Percentiles rank a stretch among this genome's conserved stretches.
Evolutionary conservation across 169 alveolate species (phyloP).

Genomic region (Cryptosporidium parvum): DNA sequence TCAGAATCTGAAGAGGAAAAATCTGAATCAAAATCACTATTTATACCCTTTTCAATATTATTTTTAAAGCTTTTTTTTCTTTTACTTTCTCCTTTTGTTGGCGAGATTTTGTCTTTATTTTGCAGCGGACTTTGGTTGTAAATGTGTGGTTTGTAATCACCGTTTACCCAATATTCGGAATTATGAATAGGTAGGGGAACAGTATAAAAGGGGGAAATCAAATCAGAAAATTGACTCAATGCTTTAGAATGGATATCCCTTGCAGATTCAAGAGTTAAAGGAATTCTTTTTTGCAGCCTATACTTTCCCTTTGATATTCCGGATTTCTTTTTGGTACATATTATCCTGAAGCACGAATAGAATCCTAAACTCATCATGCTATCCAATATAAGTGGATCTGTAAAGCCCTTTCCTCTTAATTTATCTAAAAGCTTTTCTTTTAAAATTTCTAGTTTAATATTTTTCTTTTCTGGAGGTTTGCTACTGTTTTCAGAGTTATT

Average conservation of each 20-base stretch:
- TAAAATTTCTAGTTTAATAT: not conserved
- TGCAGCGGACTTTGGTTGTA: not conserved
- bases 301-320: not conserved
- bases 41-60: not conserved
- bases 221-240: not conserved
- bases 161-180: slow-evolving; percentile 56
- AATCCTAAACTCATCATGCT: slow-evolving; percentile 59
- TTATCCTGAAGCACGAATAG: slow-evolving; percentile 58
- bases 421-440: slow-evolving; percentile 25
- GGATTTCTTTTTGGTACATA: slow-evolving; percentile 17
- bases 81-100: not conserved
- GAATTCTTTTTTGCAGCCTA: not conserved
- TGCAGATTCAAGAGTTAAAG: slow-evolving; percentile 37
- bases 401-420: slow-evolving; percentile 45
- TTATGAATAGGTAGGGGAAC: slow-evolving; percentile 49
- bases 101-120: not conserved
- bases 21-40: not conserved
- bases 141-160: not conserved
- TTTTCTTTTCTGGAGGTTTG: not conserved
- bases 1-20: slow-evolving; percentile 14
- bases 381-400: slow-evolving; percentile 62
- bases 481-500: not conserved
- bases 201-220: not conserved
- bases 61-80: not conserved
- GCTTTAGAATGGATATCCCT: slow-evolving; percentile 25